These are phyloP conservation scores for Aureobasidium lini DNA, from an alignment of 2,329 filamentous ascomycete genomes.

Conservation along the genomic window DNA sequence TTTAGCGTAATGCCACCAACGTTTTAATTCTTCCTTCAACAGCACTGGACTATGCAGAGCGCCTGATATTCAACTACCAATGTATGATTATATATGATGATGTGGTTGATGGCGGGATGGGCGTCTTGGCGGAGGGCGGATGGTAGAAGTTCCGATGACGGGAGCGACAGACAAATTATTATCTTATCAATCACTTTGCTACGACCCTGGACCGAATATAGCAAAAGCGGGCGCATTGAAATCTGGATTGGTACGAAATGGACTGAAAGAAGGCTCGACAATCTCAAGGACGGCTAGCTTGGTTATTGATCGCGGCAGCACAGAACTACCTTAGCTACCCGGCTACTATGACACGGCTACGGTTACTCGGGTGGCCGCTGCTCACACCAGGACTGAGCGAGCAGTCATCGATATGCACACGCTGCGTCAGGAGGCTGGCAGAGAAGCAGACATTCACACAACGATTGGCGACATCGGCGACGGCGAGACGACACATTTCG, in stretches of 20 bases:
- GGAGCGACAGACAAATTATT: neutral
- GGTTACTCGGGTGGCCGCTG: neutral
- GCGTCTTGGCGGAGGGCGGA: neutral
- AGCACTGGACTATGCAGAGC: too few relatives aligned
- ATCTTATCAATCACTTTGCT: neutral
- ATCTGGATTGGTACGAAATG: neutral
- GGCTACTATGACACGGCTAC: slow-evolving; percentile 6
- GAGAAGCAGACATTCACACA: slow-evolving; percentile 16
- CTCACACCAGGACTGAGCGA: neutral
- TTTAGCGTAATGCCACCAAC: too few relatives aligned
- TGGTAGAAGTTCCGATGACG: neutral
- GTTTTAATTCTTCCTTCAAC: too few relatives aligned
- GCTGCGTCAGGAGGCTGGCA: slow-evolving; percentile 23
- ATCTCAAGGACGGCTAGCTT: neutral
- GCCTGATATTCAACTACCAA: too few relatives aligned
- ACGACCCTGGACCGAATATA: neutral
- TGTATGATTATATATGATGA: neutral
- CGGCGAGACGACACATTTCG: slow-evolving; percentile 20
- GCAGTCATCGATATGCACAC: slow-evolving; percentile 20
- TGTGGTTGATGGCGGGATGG: neutral
- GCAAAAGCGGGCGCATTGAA: too few relatives aligned
- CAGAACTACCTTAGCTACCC: neutral
- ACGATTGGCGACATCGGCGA: slow-evolving; percentile 17
- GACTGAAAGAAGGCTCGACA: neutral
- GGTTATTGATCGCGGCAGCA: neutral